These are phyloP conservation scores for Apium graveolens DNA, from an alignment of 129 eudicot genomes.

Conservation along the genomic window DNA sequence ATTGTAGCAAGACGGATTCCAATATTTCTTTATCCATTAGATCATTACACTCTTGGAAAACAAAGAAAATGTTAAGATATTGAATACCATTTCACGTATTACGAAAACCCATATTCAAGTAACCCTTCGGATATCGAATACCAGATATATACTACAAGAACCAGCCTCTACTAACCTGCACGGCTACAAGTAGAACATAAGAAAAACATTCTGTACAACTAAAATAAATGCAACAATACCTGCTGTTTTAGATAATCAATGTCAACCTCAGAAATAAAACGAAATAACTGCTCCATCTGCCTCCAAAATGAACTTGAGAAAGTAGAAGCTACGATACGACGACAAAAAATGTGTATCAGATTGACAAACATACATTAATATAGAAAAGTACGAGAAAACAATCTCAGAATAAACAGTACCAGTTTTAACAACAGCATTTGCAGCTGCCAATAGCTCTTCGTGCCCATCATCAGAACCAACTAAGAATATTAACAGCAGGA, in stretches of 20 bases:
- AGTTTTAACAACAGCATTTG: slow-evolving; percentile 55
- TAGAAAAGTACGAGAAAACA: slow-evolving; percentile 1
- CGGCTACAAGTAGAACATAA: neutral
- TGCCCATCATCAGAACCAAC: slow-evolving; percentile 81
- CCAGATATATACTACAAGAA: neutral
- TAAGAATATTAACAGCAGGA: slow-evolving; percentile 17
- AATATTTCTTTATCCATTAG: neutral
- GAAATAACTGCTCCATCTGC: slow-evolving; percentile 61
- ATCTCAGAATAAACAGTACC: slow-evolving; percentile 34
- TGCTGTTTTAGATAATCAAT: slow-evolving; percentile 51
- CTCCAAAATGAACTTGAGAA: slow-evolving; percentile 69
- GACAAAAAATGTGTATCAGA: slow-evolving; percentile 14
- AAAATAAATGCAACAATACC: slow-evolving; percentile 21
- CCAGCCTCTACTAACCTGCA: neutral
- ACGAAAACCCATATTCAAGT: neutral
- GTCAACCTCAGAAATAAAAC: slow-evolving; percentile 54
- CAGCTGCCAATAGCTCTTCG: slow-evolving; percentile 81
- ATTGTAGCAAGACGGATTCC: neutral
- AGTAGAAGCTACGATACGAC: slow-evolving; percentile 44
- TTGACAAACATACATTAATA: neutral
- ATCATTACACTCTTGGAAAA: neutral
- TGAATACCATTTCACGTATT: neutral
- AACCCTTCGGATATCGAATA: neutral
- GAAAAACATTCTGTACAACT: neutral
- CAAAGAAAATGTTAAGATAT: neutral